phyloP scores from a whole-genome alignment of 2,329 filamentous ascomycete genomes.

The Nemania sp. region DNA sequence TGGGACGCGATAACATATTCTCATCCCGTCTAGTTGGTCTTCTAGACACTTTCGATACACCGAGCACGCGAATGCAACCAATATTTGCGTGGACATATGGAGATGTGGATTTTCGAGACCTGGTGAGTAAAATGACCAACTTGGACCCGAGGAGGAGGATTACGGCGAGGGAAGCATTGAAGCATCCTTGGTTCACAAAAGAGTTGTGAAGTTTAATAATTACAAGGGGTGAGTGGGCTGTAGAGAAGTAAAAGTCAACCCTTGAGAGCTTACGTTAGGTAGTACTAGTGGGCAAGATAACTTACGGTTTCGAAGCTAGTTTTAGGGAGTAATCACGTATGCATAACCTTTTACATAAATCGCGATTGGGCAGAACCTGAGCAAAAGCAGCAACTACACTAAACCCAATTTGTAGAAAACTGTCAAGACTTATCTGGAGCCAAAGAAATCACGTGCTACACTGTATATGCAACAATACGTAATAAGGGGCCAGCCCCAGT shows the following conservation, averaged over 20 bases:
- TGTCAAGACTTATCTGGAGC: not conserved
- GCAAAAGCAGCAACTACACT: not conserved
- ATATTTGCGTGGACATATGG: no score
- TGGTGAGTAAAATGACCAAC: not conserved
- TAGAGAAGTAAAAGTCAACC: no score
- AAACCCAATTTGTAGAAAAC: no score
- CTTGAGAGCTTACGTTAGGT: no score
- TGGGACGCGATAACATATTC: no score
- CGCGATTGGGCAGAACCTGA: no score
- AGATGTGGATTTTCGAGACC: not conserved
- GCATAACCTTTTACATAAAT: not conserved
- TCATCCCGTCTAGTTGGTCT: no score
- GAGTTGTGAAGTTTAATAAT: not conserved
- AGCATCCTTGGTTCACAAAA: not conserved
- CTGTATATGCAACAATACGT: constrained; percentile 9
- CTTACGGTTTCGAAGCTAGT: no score
- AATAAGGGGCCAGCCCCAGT: not conserved
- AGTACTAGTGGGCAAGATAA: no score
- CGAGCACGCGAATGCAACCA: no score
- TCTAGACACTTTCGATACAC: no score
- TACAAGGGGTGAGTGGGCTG: no score
- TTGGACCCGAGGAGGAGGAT: not conserved
- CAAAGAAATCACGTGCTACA: constrained; percentile 10
- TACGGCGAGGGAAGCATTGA: not conserved
- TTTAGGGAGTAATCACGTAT: not conserved